Evolutionary conservation across 495 filamentous ascomycete genomes (phyloP).

Genomic region (Aspergillus steynii): DNA sequence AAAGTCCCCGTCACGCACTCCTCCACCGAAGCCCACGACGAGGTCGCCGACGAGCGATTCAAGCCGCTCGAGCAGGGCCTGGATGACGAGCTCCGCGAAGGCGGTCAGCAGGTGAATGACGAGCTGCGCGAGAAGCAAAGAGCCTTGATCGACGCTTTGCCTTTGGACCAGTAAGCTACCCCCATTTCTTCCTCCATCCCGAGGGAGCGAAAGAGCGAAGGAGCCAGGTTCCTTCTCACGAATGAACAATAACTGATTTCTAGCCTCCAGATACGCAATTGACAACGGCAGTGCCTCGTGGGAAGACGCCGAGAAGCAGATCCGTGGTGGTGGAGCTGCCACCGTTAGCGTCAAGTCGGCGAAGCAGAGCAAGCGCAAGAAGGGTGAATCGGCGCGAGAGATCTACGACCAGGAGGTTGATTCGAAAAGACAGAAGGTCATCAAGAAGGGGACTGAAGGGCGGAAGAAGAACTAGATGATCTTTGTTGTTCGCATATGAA

Average conservation of each 20-base stretch:
- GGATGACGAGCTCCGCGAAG: slow-evolving; percentile 85
- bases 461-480: slow-evolving; percentile 23
- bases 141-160: slow-evolving; percentile 83
- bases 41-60: slow-evolving; percentile 60
- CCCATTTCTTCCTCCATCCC: slow-evolving; percentile 6
- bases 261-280: slow-evolving; percentile 71
- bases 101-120: slow-evolving; percentile 69
- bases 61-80: slow-evolving; percentile 68
- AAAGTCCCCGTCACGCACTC: slow-evolving; percentile 53
- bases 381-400: slow-evolving; percentile 61
- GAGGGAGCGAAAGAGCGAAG: background rate
- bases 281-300: slow-evolving; percentile 69
- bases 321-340: slow-evolving; percentile 59
- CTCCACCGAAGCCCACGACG: slow-evolving; percentile 61
- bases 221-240: background rate
- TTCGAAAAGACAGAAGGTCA: slow-evolving; percentile 50
- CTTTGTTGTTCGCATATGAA: background rate
- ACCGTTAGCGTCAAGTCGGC: slow-evolving; percentile 81
- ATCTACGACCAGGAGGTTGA: slow-evolving; percentile 49
- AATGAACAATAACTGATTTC: slow-evolving; percentile 49
- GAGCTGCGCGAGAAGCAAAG: slow-evolving; percentile 75
- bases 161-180: slow-evolving; percentile 76
- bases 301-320: slow-evolving; percentile 81
- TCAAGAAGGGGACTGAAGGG: slow-evolving; percentile 56
- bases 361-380: slow-evolving; percentile 76